A percentile compares a stretch with the other conserved stretches of the same genome.
Evolutionary conservation across 208 protist species (phyloP).

Genomic region (Acanthamoeba healyi): DNA sequence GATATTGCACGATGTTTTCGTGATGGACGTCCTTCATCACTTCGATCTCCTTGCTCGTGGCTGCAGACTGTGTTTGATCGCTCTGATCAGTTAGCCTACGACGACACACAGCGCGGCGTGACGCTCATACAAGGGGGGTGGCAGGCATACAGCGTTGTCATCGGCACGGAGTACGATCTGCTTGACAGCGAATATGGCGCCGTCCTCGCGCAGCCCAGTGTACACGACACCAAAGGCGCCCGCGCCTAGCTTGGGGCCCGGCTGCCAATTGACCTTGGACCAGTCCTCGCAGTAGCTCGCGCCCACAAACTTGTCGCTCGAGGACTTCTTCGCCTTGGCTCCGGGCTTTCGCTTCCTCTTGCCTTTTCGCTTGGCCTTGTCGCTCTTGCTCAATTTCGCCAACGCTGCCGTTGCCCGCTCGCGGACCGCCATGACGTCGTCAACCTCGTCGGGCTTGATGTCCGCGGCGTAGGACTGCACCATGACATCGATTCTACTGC

Average conservation of each 20-base stretch:
- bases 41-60: conserved; percentile 84
- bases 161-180: conserved; percentile 43
- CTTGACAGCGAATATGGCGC: conserved; percentile 73
- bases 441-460: background rate
- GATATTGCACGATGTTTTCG: conserved; percentile 86
- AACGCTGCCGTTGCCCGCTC: background rate
- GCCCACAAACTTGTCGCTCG: background rate
- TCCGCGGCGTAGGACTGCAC: background rate
- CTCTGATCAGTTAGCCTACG: background rate
- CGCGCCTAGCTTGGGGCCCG: conserved; percentile 27
- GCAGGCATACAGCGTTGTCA: background rate
- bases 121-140: background rate
- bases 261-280: conserved; percentile 72
- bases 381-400: background rate
- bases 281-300: conserved; percentile 53
- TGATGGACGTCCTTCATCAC: conserved; percentile 84
- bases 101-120: background rate
- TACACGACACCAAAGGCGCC: conserved; percentile 70
- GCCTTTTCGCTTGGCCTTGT: background rate
- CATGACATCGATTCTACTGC: background rate
- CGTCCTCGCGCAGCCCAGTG: conserved; percentile 30
- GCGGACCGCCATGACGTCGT: too few species aligned
- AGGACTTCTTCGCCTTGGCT: background rate
- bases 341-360: conserved; percentile 21
- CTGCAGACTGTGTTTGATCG: conserved; percentile 27